Conservation (phyloP, 148 eudicot species). For the Tetragonia tetragonoides region DNA sequence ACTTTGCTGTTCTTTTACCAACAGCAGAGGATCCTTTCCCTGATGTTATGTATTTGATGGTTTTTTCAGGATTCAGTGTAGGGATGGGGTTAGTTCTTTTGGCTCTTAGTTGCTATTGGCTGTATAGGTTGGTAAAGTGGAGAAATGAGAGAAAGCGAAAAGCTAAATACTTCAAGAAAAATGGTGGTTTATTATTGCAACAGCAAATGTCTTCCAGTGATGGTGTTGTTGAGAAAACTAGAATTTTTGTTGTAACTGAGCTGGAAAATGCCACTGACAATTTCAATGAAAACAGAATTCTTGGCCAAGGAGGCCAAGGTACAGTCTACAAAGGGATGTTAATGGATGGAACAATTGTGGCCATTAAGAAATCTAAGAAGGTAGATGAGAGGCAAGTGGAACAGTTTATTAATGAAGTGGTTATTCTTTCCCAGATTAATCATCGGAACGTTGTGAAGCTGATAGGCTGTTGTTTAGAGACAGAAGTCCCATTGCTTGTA, state of each 20-base stretch:
- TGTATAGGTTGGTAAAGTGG: slow-evolving; percentile 8
- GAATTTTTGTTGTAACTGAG: slow-evolving; percentile 12
- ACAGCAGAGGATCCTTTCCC: too few relatives aligned
- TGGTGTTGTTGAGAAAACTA: slow-evolving; percentile 17
- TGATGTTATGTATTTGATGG: background rate
- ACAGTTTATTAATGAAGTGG: slow-evolving; percentile 33
- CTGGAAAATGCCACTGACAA: slow-evolving; percentile 28
- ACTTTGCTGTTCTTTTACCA: too few relatives aligned
- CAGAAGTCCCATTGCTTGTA: slow-evolving; percentile 29
- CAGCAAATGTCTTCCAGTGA: slow-evolving; percentile 28
- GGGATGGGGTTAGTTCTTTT: slow-evolving; percentile 19
- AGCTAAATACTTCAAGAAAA: slow-evolving; percentile 25
- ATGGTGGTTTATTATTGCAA: slow-evolving; percentile 31
- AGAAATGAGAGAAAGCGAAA: slow-evolving; percentile 15
- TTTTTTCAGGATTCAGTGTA: slow-evolving; percentile 8
- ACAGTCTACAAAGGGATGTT: slow-evolving; percentile 6
- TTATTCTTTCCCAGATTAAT: slow-evolving; percentile 30
- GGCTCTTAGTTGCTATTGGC: slow-evolving; percentile 18
- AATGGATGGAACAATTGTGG: slow-evolving; percentile 31
- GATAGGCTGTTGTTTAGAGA: slow-evolving; percentile 33
- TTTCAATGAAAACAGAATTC: slow-evolving; percentile 28
- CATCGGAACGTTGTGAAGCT: slow-evolving; percentile 31
- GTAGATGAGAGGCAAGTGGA: slow-evolving; percentile 29
- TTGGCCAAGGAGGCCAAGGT: slow-evolving; percentile 32
- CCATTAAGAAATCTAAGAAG: slow-evolving; percentile 24